Conservation (phyloP, 169 alveolate genomes). For the Eimeria necatrix region DNA sequence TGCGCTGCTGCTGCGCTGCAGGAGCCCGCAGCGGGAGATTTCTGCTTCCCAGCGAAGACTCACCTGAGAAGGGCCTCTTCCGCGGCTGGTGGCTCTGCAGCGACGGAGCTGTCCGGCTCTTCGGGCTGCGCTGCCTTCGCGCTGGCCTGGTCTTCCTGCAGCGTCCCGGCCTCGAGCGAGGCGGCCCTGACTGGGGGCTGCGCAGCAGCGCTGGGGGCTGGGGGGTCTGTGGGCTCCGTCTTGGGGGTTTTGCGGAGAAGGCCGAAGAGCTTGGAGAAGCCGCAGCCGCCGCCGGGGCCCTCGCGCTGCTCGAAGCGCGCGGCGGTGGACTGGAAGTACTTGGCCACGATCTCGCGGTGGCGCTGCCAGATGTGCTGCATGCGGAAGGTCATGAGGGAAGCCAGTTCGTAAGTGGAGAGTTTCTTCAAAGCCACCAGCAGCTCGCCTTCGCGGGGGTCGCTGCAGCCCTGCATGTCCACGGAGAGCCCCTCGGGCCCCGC, state of each 20-base stretch:
- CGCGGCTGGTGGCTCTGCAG: neutral
- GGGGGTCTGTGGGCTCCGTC: neutral
- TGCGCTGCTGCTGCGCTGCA: no score
- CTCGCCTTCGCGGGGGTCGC: conserved; percentile 12
- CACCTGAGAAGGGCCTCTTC: neutral
- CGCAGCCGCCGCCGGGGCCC: neutral
- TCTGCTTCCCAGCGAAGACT: no score
- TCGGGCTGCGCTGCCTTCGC: neutral
- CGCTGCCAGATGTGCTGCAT: conserved; percentile 15
- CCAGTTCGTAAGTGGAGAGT: conserved; percentile 59
- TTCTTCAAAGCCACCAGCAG: conserved; percentile 24
- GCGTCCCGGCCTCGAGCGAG: neutral
- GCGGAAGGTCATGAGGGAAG: conserved; percentile 66
- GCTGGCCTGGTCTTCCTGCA: neutral
- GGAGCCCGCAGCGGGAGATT: no score
- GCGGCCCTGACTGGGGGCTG: neutral
- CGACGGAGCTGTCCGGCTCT: neutral
- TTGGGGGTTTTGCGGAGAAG: neutral
- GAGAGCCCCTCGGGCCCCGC: neutral
- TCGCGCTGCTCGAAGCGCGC: neutral
- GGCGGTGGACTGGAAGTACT: neutral
- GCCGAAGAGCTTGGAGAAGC: neutral
- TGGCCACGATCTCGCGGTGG: conserved; percentile 25
- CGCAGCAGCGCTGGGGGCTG: neutral
- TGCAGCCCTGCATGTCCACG: neutral